Percentiles rank a stretch among this genome's conserved stretches.
These are phyloP conservation scores for Sugiyamaella marilandica DNA, from an alignment of 805 yeast species.

Conservation along the genomic window DNA sequence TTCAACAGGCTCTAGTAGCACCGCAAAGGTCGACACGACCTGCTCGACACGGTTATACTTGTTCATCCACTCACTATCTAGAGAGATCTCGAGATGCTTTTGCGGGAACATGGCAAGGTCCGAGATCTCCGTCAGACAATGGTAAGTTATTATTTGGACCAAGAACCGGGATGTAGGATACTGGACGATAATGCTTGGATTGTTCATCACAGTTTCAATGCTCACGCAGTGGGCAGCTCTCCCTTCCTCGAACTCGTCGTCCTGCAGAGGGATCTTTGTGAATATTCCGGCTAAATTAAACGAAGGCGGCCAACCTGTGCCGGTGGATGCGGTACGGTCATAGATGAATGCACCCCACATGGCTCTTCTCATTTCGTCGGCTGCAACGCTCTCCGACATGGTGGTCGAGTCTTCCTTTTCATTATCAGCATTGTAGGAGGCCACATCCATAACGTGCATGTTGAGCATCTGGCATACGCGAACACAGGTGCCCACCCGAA, in stretches of 20 bases:
- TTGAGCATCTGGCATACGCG: constrained; percentile 25
- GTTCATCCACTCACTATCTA: constrained; percentile 17
- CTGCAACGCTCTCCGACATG: constrained; percentile 15
- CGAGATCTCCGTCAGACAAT: constrained; percentile 11
- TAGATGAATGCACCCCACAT: constrained; percentile 26
- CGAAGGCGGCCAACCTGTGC: constrained; percentile 27
- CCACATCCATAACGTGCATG: constrained; percentile 23
- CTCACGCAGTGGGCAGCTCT: constrained; percentile 6
- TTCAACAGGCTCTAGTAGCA: constrained; percentile 3
- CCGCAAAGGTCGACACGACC: constrained; percentile 9
- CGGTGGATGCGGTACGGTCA: constrained; percentile 26
- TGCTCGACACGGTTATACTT: constrained; percentile 17
- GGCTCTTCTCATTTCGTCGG: constrained; percentile 30
- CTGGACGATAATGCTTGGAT: constrained; percentile 10
- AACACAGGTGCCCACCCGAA: constrained; percentile 27
- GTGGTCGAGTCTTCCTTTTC: not conserved
- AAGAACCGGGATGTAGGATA: constrained; percentile 3
- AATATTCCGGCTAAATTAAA: constrained; percentile 20
- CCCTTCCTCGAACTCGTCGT: constrained; percentile 18
- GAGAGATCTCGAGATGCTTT: constrained; percentile 8
- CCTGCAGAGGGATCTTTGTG: constrained; percentile 27
- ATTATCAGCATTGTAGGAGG: not conserved
- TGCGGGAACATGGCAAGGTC: constrained; percentile 19
- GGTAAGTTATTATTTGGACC: constrained; percentile 7
- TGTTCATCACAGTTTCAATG: constrained; percentile 8